Evolutionary conservation across 345 rosid genomes (phyloP), one percentile per base, ranked within the genome.

Genomic region (Diplotaxis tenuifolia): DNA sequence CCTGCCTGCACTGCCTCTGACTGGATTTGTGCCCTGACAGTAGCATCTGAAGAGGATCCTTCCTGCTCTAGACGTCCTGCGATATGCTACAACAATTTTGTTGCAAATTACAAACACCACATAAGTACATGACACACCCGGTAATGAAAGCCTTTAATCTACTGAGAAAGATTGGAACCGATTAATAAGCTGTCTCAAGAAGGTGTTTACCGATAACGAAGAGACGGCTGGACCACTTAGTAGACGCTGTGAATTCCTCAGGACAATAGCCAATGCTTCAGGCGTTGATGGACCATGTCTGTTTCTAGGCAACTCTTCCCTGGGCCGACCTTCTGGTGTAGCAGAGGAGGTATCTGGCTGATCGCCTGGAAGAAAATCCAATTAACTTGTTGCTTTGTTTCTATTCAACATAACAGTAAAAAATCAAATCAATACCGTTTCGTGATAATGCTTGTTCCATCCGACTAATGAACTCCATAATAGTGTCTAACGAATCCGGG

Each of bases 41-140:
- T 40, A 23, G 83, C 82, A 75, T 95, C 96, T 45, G 79, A 47
- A 76, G 97, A 88, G 74, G 87, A 77, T 31, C 90, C 90, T 70
- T 90, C 88, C 75, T 79, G 85, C 66, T 92, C 98, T 85, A 95
- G 62, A 50, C 90, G 83, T 11, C 87, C 96, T 72, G 98, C 93
- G 75, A 90, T 73, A 82, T 85, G 89, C 99, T 95, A 85, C 87
- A 81, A 78, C 85, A 84, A 78, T 75, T 75, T 89, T 72, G 87
- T 81, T 78, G 85, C 85, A 82, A 57, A 70, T 83, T 74, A 78
- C 74, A 80, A 78, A 74, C 68, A 79, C 64, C 71, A 63, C 21
- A 65, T 29, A 67, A 83, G 89, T 74, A 89, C 89, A 86, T 76
- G 38, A 60, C 54, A 72, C 66, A 31, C 53, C 20, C 40, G 31